phyloP scores from a whole-genome alignment of 1,139 yeast genomes.

The Saccharomyces hybrid region DNA sequence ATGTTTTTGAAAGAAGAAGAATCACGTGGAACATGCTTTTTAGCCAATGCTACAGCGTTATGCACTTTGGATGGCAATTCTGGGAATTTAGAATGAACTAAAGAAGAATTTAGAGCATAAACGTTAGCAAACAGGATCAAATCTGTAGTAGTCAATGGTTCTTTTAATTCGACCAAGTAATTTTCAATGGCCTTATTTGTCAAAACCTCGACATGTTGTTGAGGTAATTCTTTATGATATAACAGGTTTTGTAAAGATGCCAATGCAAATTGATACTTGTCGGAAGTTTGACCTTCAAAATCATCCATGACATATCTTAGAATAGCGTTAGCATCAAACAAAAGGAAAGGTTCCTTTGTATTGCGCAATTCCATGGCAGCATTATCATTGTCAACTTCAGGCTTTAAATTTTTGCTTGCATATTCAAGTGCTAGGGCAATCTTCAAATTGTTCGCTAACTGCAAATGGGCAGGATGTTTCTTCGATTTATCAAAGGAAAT shows the following conservation, averaged over 20 bases:
- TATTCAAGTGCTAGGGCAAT: constrained; percentile 43
- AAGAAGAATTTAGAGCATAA: constrained; percentile 29
- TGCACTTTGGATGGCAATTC: constrained; percentile 37
- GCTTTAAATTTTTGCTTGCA: constrained; percentile 23
- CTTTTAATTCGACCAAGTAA: constrained; percentile 21
- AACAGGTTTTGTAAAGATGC: constrained; percentile 27
- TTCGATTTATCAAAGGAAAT: constrained; percentile 40
- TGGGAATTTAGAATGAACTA: constrained; percentile 22
- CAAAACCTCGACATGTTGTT: constrained; percentile 19
- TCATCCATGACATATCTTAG: constrained; percentile 58
- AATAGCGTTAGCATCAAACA: constrained; percentile 76
- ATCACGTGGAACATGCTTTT: constrained; percentile 28
- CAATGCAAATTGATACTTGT: constrained; percentile 36
- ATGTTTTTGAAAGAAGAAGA: constrained; percentile 44
- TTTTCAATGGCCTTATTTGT: constrained; percentile 33
- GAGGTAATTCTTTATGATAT: constrained; percentile 14
- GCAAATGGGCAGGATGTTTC: constrained; percentile 27
- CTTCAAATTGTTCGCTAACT: constrained; percentile 52
- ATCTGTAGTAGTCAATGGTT: constrained; percentile 27
- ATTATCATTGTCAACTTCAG: constrained; percentile 32
- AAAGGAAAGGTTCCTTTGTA: constrained; percentile 37
- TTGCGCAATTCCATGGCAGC: constrained; percentile 34
- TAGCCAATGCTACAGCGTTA: constrained; percentile 35
- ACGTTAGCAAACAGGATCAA: constrained; percentile 33
- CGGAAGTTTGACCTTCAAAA: constrained; percentile 31